Conservation (phyloP, 129 eudicot genomes). For the Flaveria trinervia region DNA sequence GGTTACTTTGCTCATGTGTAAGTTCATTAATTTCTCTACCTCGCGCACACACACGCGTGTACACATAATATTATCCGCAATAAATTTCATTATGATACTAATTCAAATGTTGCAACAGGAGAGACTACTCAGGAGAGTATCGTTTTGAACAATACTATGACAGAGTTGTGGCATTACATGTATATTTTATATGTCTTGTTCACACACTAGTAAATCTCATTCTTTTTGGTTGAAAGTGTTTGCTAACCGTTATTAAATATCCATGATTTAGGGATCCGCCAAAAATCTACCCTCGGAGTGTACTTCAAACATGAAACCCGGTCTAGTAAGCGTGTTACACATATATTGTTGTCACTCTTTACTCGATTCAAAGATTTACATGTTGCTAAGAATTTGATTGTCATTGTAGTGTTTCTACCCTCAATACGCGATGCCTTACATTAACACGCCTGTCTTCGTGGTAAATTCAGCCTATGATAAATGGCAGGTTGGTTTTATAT, state of each 20-base stretch:
- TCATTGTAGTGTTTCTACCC: constrained; percentile 41
- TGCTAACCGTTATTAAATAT: not conserved
- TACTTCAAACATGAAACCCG: constrained; percentile 41
- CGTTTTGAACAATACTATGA: constrained; percentile 29
- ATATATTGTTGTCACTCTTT: not conserved
- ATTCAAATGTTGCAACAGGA: constrained; percentile 26
- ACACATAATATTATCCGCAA: not conserved
- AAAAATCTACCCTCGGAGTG: constrained; percentile 40
- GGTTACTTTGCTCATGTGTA: constrained; percentile 47
- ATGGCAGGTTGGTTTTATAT: constrained; percentile 39
- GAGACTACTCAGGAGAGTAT: constrained; percentile 34
- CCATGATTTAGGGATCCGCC: constrained; percentile 41
- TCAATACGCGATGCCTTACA: constrained; percentile 30
- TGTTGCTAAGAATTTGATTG: not conserved
- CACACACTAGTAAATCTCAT: not conserved
- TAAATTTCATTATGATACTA: not conserved
- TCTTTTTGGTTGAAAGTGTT: not conserved
- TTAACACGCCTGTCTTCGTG: constrained; percentile 38
- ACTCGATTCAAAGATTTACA: not conserved
- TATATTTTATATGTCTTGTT: constrained; percentile 17
- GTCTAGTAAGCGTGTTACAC: constrained; percentile 34
- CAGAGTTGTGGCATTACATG: constrained; percentile 38
- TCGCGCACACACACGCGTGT: no score
- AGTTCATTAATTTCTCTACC: not conserved
- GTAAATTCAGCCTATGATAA: constrained; percentile 47